Base-by-base conservation (phyloP, 768 basidiomycete species). In the Podaxis pistillaris region DNA sequence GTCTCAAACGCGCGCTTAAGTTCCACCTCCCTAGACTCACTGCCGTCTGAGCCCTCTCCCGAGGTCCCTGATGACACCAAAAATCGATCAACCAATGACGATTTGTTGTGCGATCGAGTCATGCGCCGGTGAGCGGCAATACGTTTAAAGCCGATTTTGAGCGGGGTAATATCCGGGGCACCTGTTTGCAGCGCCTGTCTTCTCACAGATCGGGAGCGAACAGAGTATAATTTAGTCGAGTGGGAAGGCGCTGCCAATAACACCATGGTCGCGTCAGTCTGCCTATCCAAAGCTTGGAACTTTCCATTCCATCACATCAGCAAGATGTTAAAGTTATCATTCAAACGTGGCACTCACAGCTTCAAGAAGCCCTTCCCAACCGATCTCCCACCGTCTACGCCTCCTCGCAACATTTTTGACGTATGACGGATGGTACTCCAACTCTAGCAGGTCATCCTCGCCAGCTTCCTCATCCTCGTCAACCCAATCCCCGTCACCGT, bases 231-330 rank as follows among this genome's bases (percentile, higher is more conserved):
- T 67, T 88, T 89, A 15, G 83, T 85, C 12, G 86, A 79, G 69
- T 93, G 90, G 1, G 90, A 85, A 0, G 91, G 91, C 0, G 90
- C 83, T 3, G 90, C 90, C 26, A 93, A 75, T 0, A 93, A 74
- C 26, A 93, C 73, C 77, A 93, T 81, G 0, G 89, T 92, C 9
- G 90, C 81, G 66, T 93, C 91, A 3, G 91, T 93, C 72, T 92
- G 89, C 49, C 89, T 81, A 74, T 93, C 91, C 33, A 93, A 75
- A 36, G 81, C 81, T 75, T 90, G 88, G 80, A 93, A 89, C 91
- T 93, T 64, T 37, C 65, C 26, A 47, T 60, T 65, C 15, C 51
- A 22, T 47, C 33, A 57, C 5, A 38, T 41, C 46, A 58, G 24
- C 19, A 19, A 26, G 22, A 17, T 37, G 6, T 9, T 4, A 11